These are phyloP conservation scores for Cephaloascus fragrans DNA, from an alignment of 805 yeast genomes.

Conservation along the genomic window DNA sequence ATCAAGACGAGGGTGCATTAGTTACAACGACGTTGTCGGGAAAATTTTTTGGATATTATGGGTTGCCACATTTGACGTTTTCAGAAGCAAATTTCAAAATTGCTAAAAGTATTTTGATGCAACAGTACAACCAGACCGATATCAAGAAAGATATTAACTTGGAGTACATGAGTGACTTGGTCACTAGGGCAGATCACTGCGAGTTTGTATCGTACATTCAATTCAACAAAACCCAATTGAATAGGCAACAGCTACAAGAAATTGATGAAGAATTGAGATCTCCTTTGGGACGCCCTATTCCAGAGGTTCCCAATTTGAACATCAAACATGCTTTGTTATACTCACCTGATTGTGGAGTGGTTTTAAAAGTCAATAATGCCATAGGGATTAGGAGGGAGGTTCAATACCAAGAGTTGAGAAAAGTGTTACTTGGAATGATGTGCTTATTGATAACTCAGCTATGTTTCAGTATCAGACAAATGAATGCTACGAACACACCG, in stretches of 20 bases:
- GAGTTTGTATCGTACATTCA: conserved; percentile 68
- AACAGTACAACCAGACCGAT: conserved; percentile 32
- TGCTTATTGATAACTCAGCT: conserved; percentile 41
- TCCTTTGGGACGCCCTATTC: conserved; percentile 77
- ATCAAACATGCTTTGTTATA: conserved; percentile 53
- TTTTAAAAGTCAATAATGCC: conserved; percentile 25
- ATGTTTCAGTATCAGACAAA: conserved; percentile 53
- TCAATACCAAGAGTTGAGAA: conserved; percentile 22
- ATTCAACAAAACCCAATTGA: conserved; percentile 47
- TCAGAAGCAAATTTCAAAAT: conserved; percentile 30
- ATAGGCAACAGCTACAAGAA: conserved; percentile 39
- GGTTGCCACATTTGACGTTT: conserved; percentile 47
- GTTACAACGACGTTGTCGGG: conserved; percentile 52
- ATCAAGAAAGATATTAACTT: conserved; percentile 27
- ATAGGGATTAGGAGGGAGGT: conserved; percentile 54
- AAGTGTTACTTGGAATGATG: conserved; percentile 33
- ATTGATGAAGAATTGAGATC: conserved; percentile 64
- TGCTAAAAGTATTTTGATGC: conserved; percentile 33
- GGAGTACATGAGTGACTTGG: conserved; percentile 21
- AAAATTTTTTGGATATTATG: conserved; percentile 52
- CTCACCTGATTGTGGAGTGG: conserved; percentile 83
- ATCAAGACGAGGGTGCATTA: conserved; percentile 55
- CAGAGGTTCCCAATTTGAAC: conserved; percentile 43
- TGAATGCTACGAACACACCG: conserved; percentile 66
- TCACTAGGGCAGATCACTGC: conserved; percentile 38